Conservation (phyloP, 495 filamentous ascomycete species). For the Lophiotrema nucula region DNA sequence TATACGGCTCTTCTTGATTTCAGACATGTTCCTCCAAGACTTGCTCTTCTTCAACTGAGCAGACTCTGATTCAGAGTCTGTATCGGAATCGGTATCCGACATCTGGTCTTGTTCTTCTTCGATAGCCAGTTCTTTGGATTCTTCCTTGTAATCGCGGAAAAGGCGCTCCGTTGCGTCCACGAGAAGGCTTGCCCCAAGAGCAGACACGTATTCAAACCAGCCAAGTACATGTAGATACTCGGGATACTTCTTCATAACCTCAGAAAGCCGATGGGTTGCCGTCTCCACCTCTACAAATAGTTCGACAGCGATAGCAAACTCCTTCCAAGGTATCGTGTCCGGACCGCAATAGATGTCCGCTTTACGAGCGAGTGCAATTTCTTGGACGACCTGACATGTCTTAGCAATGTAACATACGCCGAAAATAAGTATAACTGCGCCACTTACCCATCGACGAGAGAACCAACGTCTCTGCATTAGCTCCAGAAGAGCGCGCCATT, state of each 20-base stretch:
- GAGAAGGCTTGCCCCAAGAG: conserved; percentile 40
- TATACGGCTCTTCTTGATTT: conserved; percentile 3
- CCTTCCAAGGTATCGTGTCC: conserved; percentile 17
- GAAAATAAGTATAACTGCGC: background rate
- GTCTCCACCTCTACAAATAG: conserved; percentile 33
- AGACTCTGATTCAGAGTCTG: background rate
- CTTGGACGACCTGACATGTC: conserved; percentile 29
- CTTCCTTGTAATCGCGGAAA: conserved; percentile 35
- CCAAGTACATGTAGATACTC: conserved; percentile 3
- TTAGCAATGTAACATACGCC: no score
- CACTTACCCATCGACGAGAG: conserved; percentile 11
- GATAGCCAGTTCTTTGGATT: background rate
- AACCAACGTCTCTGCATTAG: conserved; percentile 30
- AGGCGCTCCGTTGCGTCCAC: conserved; percentile 41
- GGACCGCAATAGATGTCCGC: conserved; percentile 22
- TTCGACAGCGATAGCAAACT: conserved; percentile 27
- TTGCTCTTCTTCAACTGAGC: background rate
- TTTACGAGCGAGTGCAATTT: conserved; percentile 24
- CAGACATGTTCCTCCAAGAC: background rate
- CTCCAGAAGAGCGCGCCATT: conserved; percentile 23
- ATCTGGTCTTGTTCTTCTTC: background rate
- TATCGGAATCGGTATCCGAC: background rate
- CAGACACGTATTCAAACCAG: conserved; percentile 36
- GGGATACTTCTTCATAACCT: conserved; percentile 21
- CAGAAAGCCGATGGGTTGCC: conserved; percentile 29